phyloP scores from a whole-genome alignment of 805 yeast species.

The Dipodascopsis uninucleata region DNA sequence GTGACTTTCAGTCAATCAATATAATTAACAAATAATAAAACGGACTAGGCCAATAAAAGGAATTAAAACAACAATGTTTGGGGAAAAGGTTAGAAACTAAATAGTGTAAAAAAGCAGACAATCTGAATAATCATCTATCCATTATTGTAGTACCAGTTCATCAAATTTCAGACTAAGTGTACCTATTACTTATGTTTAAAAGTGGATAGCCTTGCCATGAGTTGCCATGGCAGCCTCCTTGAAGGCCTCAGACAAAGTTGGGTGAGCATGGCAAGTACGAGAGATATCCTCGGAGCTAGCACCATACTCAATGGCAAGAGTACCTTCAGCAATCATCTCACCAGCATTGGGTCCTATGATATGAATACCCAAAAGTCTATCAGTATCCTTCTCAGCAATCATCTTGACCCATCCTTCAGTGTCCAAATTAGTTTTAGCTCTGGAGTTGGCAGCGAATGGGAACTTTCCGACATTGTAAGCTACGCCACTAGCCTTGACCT shows the following conservation, averaged over 20 bases:
- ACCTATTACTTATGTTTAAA: slow-evolving; percentile 45
- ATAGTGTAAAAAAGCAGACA: too few species aligned
- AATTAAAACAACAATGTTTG: too few species aligned
- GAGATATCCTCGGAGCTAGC: slow-evolving; percentile 98
- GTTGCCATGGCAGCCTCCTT: slow-evolving; percentile 94
- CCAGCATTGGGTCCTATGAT: slow-evolving; percentile 98
- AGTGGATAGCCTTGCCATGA: slow-evolving; percentile 87
- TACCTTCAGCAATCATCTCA: slow-evolving; percentile 99
- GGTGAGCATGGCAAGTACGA: slow-evolving; percentile 98
- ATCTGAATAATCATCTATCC: too few species aligned
- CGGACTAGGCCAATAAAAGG: too few species aligned
- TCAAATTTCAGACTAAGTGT: too few species aligned
- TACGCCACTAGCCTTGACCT: slow-evolving; percentile 87
- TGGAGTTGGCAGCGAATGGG: slow-evolving; percentile 98
- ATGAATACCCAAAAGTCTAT: slow-evolving; percentile 93
- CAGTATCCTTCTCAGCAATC: slow-evolving; percentile 94
- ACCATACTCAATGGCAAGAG: slow-evolving; percentile 96
- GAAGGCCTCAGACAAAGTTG: slow-evolving; percentile 95
- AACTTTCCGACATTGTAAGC: slow-evolving; percentile 92
- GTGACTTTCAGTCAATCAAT: too few species aligned
- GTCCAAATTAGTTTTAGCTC: slow-evolving; percentile 97
- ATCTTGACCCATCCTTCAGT: slow-evolving; percentile 97
- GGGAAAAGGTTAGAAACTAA: too few species aligned
- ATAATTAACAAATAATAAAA: too few species aligned
- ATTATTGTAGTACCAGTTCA: too few species aligned